phyloP scores from a whole-genome alignment of 371 early-diverging fungal species.

The Mucor racemosus region DNA sequence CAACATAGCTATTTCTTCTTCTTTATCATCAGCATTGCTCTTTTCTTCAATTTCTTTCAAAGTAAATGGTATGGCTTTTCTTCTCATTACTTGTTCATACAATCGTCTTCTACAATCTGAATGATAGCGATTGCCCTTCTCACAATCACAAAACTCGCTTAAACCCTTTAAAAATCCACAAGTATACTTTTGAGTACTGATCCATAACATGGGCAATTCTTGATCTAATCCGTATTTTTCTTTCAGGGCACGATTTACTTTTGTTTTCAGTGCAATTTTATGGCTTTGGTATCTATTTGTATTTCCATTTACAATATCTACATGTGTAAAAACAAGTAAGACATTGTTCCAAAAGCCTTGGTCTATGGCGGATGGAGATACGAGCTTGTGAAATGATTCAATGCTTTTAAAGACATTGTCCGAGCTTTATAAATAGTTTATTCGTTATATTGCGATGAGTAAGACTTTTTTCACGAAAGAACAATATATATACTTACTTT shows the following conservation, averaged over 20 bases:
- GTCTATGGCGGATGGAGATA: slow-evolving; percentile 15
- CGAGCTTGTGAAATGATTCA: slow-evolving; percentile 22
- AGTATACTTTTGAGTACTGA: slow-evolving; percentile 43
- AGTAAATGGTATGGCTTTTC: slow-evolving; percentile 30
- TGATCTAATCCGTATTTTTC: slow-evolving; percentile 25
- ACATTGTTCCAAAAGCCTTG: slow-evolving; percentile 42
- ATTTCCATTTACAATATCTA: slow-evolving; percentile 30
- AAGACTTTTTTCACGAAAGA: neutral
- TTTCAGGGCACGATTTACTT: slow-evolving; percentile 28
- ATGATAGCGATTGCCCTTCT: slow-evolving; percentile 37
- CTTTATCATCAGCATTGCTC: neutral
- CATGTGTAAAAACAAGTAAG: slow-evolving; percentile 49
- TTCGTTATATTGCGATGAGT: neutral
- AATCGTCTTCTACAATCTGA: slow-evolving; percentile 45
- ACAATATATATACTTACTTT: slow-evolving; percentile 21
- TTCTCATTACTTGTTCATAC: slow-evolving; percentile 40
- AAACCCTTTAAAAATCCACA: slow-evolving; percentile 42
- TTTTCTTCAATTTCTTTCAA: neutral
- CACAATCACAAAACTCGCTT: slow-evolving; percentile 47
- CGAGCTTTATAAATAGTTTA: slow-evolving; percentile 13
- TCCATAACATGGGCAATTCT: slow-evolving; percentile 47
- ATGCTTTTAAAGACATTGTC: slow-evolving; percentile 41
- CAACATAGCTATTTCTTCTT: neutral
- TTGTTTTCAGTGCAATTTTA: slow-evolving; percentile 38
- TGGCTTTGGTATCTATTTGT: slow-evolving; percentile 30